phyloP scores from a whole-genome alignment of 352 stramenopile genomes.

The Globisporangium rhizosaccharum region DNA sequence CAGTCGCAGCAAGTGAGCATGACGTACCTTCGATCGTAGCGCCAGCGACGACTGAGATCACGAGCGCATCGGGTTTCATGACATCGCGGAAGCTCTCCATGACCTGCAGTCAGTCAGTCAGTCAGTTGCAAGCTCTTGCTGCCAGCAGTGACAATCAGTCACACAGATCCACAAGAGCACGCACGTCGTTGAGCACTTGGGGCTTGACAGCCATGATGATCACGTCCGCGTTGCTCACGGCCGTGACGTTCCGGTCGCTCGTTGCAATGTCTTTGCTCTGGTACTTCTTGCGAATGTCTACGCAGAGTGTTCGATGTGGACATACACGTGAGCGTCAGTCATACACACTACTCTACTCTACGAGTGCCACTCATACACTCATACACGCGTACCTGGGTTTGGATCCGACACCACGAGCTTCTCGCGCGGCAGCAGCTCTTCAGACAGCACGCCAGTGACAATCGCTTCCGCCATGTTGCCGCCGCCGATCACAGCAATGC shows the following conservation, averaged over 20 bases:
- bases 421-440: conserved; percentile 52
- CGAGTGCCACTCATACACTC: no score
- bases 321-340: background rate
- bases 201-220: conserved; percentile 94
- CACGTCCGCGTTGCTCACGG: conserved; percentile 80
- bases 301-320: background rate
- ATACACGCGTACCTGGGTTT: conserved; percentile 36
- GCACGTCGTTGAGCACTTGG: conserved; percentile 88
- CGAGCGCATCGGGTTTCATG: conserved; percentile 53
- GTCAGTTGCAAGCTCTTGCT: background rate
- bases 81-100: conserved; percentile 54
- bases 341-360: background rate
- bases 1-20: background rate
- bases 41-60: conserved; percentile 84
- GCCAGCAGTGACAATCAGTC: no score
- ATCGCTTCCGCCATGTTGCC: conserved; percentile 90
- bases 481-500: conserved; percentile 78
- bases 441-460: conserved; percentile 66
- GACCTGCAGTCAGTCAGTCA: conserved; percentile 22
- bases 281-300: conserved; percentile 65
- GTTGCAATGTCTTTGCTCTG: conserved; percentile 45
- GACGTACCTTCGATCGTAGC: conserved; percentile 59
- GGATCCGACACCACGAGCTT: conserved; percentile 82
- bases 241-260: conserved; percentile 51
- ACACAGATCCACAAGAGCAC: conserved; percentile 6